Evolutionary conservation across 1,284 basidiomycete genomes (phyloP).

Genomic region (Sanghuangporus sanghuang): DNA sequence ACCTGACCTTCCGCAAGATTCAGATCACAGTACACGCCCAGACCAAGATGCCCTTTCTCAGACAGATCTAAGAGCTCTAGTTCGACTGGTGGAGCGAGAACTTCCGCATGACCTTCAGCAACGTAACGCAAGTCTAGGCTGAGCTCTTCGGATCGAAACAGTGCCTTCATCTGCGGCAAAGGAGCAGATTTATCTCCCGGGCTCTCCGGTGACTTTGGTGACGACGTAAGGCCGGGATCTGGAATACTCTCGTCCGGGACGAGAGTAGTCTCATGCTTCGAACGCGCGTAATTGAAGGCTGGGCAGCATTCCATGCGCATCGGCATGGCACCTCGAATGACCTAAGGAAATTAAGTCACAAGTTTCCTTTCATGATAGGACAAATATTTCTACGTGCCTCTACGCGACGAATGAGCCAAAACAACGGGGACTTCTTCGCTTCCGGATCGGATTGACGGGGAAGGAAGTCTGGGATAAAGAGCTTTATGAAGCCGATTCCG

Average conservation of each 20-base stretch:
- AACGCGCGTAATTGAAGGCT: constrained; percentile 88
- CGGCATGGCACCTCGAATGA: constrained; percentile 73
- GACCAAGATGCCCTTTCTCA: constrained; percentile 61
- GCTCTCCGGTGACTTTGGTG: constrained; percentile 15
- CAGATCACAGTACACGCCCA: constrained; percentile 47
- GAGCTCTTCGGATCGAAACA: constrained; percentile 63
- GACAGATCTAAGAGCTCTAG: constrained; percentile 58
- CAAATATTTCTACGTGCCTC: constrained; percentile 41
- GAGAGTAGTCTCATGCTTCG: constrained; percentile 61
- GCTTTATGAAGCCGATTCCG: neutral
- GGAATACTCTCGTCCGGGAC: constrained; percentile 44
- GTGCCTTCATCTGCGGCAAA: constrained; percentile 48
- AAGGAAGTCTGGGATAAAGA: constrained; percentile 55
- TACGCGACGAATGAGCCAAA: constrained; percentile 85
- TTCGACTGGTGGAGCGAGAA: constrained; percentile 46
- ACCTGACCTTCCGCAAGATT: constrained; percentile 76
- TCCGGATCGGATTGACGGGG: constrained; percentile 53
- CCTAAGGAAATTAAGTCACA: constrained; percentile 29
- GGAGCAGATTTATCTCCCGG: constrained; percentile 12
- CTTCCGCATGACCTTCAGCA: constrained; percentile 38
- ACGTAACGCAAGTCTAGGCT: constrained; percentile 75
- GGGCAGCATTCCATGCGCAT: constrained; percentile 85
- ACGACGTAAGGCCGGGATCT: constrained; percentile 22
- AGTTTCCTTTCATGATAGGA: neutral
- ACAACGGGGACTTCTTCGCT: constrained; percentile 59